Evolutionary conservation across 2,329 filamentous ascomycete genomes (phyloP), one percentile per base, ranked within the genome.

Genomic region (Chrysoporthe austroafricana): DNA sequence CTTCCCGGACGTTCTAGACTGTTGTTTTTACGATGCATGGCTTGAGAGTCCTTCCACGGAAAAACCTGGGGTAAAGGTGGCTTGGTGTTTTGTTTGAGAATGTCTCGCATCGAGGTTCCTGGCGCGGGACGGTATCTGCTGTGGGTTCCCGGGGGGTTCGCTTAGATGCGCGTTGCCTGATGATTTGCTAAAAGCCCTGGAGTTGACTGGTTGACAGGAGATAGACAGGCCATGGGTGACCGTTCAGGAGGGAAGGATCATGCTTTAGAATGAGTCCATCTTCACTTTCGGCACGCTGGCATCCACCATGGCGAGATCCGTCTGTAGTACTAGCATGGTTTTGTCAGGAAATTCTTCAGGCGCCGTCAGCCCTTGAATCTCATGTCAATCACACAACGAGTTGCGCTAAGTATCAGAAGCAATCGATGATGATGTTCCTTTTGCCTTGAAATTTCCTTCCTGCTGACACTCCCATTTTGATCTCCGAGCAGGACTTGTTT

Each of bases 251-350:
- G 44, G 44, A 39, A 62, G 44, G 60, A 62, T 60, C 21, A 32
- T 62, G 32, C 11, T 39, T n/a, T 39, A 44, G 16, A 50, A 58
- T 54, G 14, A 50, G 58, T 62, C 58, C 50, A 54, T 32, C 50
- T 66, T 52, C 52, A 52, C 59, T 60, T 66, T 39, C 59, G 16
- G 60, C 50, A 32, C 60, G 63, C 42, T 44, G 44, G 46, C 63
- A 52, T 36, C 46, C 60, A 60, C 57, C 14, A 61, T 63, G 54
- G 60, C 44, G 39, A 66, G 64, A 60, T 66, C 43, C 18, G 21
- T 14, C n/a, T 8, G 5, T 36, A 44, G 60, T 26, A 21, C 16
- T 50, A 34, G 60, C 26, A 57, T 36, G 18, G 26, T 2, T 4
- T 18, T 18, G 36, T 52, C 60, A n/a, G 18, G 26, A 13, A 14